phyloP scores from a whole-genome alignment of 768 basidiomycete species.

The Tylopilus plumbeoviolaceoides region DNA sequence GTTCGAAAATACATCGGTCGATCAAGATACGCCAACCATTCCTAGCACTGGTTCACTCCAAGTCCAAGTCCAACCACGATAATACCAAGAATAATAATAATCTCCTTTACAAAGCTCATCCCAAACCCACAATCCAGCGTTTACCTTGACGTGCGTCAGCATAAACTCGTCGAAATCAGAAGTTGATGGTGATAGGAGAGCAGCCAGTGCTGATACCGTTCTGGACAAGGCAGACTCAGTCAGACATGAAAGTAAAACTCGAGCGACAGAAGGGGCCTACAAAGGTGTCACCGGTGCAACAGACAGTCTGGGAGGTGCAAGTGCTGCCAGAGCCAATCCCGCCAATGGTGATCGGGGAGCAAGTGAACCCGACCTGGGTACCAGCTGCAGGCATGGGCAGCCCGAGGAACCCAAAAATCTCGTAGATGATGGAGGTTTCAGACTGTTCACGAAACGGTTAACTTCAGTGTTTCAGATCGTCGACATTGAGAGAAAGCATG shows the following conservation, averaged over 20 bases:
- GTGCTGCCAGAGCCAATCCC: background rate
- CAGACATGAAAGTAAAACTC: background rate
- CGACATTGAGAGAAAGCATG: background rate
- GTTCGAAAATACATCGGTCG: no score
- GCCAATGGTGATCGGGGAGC: background rate
- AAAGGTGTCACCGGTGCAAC: background rate
- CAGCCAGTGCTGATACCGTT: background rate
- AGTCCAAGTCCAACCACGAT: no score
- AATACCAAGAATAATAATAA: no score
- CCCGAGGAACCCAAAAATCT: background rate
- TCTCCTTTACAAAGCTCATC: no score
- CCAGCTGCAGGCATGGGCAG: background rate
- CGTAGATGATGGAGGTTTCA: background rate
- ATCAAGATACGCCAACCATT: no score
- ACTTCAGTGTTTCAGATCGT: background rate
- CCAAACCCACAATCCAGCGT: no score
- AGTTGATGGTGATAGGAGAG: background rate
- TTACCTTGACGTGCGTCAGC: no score
- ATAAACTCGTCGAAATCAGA: no score
- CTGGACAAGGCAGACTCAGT: background rate
- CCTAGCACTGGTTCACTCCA: no score
- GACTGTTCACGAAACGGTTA: background rate
- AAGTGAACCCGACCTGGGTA: background rate
- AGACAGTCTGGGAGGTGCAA: background rate
- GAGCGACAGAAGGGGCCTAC: background rate